Evolutionary conservation across 2,329 filamentous ascomycete species (phyloP), one percentile per base, ranked within the genome.

Genomic region (Penicillium sp.): DNA sequence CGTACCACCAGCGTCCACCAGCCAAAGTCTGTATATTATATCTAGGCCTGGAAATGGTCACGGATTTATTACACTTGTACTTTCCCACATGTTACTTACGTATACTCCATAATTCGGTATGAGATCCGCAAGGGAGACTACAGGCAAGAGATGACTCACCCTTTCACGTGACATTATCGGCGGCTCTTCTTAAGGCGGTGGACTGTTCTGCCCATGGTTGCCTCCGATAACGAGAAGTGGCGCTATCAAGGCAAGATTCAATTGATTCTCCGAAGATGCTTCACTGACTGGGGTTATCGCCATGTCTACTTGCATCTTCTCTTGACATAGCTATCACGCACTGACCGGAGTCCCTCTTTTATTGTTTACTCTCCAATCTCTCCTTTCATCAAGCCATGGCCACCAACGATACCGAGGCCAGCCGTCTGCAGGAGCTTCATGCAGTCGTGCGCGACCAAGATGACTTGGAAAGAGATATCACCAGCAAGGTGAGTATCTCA

Each of bases 381-480:
- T 34, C 15, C 23, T 21, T 39, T 31, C 34, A 51, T 15, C 9
- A 58, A 54, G 58, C 48, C 45, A 39, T 45, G 28, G 47, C 42
- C 18, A 45, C 36, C 16, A 49, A 38, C 47, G 38, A 51, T 38
- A 82, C 84, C 56, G 86, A 89, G 64, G 80, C 81, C 39, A 78
- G 79, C 47, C 81, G 82, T 18, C 74, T 91, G 26, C 77, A 79
- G 52, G 81, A 81, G 41, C 74, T 91, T 38, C 85, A 87, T 4
- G 82, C 85, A 47, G 81, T 86, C 52, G 84, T 94, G 21, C 85
- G 90, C 52, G 85, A 96, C 64, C 93, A 97, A 70, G 87, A 92
- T 74, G 92, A 96, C 53, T 76, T 97, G 18, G 93, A 96, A 71
- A 83, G 90, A 56, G 91, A 96, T 65, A 95, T 97, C 58, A 81